Evolutionary conservation across 352 stramenopile species (phyloP), one percentile per base, ranked within the genome.

Genomic region (Pythium aquatile): DNA sequence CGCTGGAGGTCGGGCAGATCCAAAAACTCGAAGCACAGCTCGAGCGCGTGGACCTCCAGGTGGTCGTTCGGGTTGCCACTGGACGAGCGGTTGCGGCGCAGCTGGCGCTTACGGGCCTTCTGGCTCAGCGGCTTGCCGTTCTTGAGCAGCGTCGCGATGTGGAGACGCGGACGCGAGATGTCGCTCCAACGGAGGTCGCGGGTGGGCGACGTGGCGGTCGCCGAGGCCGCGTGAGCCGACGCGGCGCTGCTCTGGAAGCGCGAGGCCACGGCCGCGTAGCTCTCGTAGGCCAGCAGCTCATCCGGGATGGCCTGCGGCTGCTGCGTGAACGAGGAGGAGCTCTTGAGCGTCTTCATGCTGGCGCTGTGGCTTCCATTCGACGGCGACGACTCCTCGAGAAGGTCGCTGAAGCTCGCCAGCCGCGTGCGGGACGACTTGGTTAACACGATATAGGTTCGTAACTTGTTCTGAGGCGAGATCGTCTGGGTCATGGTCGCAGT

Each of bases 1-100:
- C 30, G 58, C 55, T 78, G 70, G 4, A 94, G 65, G 42, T 87
- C 79, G 26, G 70, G 52, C 30, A 88, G 63, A 29, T 73, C 74
- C 16, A 93, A 71, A 42, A 95, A 93, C 66, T 87, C 84, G 26
- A 93, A 87, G 63, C 81, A 90, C 35, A 92, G 63, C 59, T 91
- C 81, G 9, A 90, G 74, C 9, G 78, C 80, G 28, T 85, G 69
- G 26, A 81, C 62, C 55, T 81, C 79, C 9, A 89, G 33, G 30
- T 70, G 63, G 37, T 74, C 74, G 48, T 67, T 69, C 14, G 39
- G 39, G 6, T 40, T 63, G 58, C 61, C 48, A 60, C 60, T 73
- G 40, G 58, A 47, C 30, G 68, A 67, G 58, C 54, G 52, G 37
- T 57, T 60, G 63, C 63, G 58, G 35, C 56, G 67, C 55, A 75